Evolutionary conservation across 805 yeast species (phyloP).

Genomic region (Cyberlindnera sargentensis): DNA sequence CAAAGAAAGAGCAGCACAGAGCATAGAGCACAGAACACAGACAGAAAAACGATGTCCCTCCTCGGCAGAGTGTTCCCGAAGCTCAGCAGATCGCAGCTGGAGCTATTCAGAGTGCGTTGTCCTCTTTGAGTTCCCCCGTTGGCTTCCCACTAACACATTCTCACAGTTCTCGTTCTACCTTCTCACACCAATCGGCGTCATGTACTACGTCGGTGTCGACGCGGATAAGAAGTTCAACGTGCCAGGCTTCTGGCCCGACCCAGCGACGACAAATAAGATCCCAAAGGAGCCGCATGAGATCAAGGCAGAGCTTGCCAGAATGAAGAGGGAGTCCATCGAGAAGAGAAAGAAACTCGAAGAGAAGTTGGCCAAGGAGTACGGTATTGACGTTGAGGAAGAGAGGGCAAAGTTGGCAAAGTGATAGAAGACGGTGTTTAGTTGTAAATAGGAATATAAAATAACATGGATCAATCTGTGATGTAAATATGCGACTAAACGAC

Average conservation of each 20-base stretch:
- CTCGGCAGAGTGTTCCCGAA: slow-evolving; percentile 13
- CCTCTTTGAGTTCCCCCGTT: neutral
- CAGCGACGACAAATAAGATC: slow-evolving; percentile 79
- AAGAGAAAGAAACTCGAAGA: slow-evolving; percentile 70
- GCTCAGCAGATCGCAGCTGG: slow-evolving; percentile 44
- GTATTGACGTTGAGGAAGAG: slow-evolving; percentile 49
- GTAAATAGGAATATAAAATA: neutral
- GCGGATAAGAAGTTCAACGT: slow-evolving; percentile 84
- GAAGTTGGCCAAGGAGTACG: slow-evolving; percentile 55
- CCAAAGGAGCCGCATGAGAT: slow-evolving; percentile 93
- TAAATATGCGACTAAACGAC: neutral
- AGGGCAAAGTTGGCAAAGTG: slow-evolving; percentile 27
- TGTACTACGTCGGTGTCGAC: slow-evolving; percentile 90
- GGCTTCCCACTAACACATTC: slow-evolving; percentile 28
- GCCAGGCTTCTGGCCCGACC: slow-evolving; percentile 97
- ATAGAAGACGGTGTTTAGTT: neutral
- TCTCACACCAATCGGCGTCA: slow-evolving; percentile 79
- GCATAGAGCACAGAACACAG: too few species aligned
- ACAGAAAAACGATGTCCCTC: slow-evolving; percentile 1
- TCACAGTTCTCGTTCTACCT: slow-evolving; percentile 84
- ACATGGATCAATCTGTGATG: slow-evolving; percentile 1
- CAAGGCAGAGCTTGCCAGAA: slow-evolving; percentile 83
- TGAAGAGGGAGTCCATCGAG: slow-evolving; percentile 67
- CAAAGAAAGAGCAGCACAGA: too few species aligned
- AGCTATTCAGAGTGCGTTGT: slow-evolving; percentile 39